Conservation (phyloP, 176 grass and related monocot genomes). For the Rhynchospora tenuis region DNA sequence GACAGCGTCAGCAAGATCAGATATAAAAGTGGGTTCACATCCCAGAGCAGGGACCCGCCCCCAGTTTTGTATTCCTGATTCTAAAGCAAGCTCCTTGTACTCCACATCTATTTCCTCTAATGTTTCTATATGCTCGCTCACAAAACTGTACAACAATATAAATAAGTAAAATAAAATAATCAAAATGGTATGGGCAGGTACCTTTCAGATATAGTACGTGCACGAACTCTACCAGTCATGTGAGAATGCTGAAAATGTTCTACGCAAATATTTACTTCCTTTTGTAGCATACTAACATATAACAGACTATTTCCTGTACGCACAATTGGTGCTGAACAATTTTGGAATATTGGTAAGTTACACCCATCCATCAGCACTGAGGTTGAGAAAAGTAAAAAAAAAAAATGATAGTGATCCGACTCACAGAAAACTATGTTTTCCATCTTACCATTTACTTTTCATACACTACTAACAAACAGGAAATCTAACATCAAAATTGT, state of each 20-base stretch:
- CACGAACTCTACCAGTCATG: neutral
- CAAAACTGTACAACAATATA: constrained; percentile 62
- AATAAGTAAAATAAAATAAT: neutral
- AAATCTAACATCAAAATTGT: neutral
- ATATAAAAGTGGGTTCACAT: constrained; percentile 83
- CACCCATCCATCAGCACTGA: neutral
- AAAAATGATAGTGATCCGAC: neutral
- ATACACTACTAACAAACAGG: neutral
- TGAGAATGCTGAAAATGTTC: neutral
- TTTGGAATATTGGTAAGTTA: neutral
- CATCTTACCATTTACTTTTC: neutral
- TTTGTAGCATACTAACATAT: neutral
- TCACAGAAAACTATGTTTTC: neutral
- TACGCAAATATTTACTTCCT: neutral
- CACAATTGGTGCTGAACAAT: neutral
- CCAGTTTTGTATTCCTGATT: constrained; percentile 92
- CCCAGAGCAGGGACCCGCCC: constrained; percentile 87
- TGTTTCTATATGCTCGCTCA: constrained; percentile 99
- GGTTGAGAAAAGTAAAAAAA: neutral
- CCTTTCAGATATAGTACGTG: neutral
- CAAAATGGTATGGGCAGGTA: neutral
- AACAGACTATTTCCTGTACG: neutral
- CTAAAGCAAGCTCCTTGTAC: constrained; percentile 86
- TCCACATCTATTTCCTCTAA: constrained; percentile 99
- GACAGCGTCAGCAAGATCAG: constrained; percentile 84